phyloP scores from a whole-genome alignment of 495 filamentous ascomycete genomes.

The Aspergillus ellipticus region DNA sequence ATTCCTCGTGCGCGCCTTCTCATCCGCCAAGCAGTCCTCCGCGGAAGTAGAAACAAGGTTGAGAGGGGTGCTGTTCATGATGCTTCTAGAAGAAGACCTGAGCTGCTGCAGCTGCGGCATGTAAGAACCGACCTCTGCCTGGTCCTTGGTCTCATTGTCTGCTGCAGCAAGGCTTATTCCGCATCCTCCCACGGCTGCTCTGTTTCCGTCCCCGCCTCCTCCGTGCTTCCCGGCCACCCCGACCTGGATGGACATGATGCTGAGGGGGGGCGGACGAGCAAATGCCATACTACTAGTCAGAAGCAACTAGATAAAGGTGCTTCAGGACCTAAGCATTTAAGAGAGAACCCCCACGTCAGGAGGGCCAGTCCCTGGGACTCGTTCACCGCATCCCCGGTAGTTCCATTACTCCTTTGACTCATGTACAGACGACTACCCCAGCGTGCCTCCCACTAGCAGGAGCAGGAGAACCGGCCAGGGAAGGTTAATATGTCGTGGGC shows the following conservation, averaged over 20 bases:
- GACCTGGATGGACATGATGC: background rate
- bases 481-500: background rate
- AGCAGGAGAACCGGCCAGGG: background rate
- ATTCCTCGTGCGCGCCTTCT: background rate
- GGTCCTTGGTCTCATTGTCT: background rate
- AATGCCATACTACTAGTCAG: background rate
- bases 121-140: slow-evolving; percentile 6
- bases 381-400: background rate
- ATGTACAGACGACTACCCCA: slow-evolving; percentile 10
- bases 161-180: slow-evolving; percentile 3
- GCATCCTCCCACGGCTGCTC: background rate
- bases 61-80: background rate
- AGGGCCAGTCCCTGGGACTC: background rate
- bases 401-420: slow-evolving; percentile 8
- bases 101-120: slow-evolving; percentile 1
- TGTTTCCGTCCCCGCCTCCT: background rate
- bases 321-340: too few relatives aligned
- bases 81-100: slow-evolving; percentile 12
- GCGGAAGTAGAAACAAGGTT: background rate
- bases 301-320: too few relatives aligned
- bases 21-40: background rate
- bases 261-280: background rate
- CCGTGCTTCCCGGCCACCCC: background rate
- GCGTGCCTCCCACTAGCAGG: background rate
- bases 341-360: too few relatives aligned